Percentiles rank a stretch among this genome's conserved stretches.
Evolutionary conservation across 345 rosid genomes (phyloP).

Genomic region (Eucalyptus leucophloia): DNA sequence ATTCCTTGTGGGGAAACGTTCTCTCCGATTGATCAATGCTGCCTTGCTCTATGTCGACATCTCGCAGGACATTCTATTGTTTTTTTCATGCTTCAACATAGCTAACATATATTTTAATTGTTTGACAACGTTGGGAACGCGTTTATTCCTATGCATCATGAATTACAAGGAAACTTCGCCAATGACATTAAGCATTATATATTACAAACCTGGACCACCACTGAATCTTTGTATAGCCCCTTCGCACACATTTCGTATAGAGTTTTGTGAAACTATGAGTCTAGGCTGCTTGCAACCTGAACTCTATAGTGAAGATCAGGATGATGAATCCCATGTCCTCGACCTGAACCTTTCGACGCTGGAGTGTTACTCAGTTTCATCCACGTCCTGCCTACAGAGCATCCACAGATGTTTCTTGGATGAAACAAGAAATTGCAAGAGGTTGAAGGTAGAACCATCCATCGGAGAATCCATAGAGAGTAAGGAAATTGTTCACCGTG

Average conservation of each 20-base stretch:
- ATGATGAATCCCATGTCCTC: not conserved
- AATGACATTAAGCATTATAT: not conserved
- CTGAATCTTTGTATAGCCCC: not conserved
- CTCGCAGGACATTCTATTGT: not conserved
- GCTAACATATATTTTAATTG: not conserved
- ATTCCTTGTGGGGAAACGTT: not conserved
- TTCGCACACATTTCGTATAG: not conserved
- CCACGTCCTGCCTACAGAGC: not conserved
- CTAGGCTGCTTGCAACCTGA: not conserved
- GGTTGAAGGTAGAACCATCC: not conserved
- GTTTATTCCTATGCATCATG: not conserved
- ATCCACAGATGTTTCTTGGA: not conserved
- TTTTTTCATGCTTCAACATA: not conserved
- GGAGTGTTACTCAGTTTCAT: not conserved
- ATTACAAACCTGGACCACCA: not conserved
- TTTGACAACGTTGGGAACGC: not conserved
- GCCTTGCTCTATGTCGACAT: slow-evolving; percentile 8
- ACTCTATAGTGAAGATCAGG: not conserved
- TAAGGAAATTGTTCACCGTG: not conserved
- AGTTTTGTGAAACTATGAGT: not conserved
- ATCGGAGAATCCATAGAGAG: not conserved
- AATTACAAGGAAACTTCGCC: not conserved
- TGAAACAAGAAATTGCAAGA: not conserved
- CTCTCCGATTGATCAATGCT: slow-evolving; percentile 10
- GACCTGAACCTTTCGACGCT: not conserved